phyloP scores from a whole-genome alignment of 1,284 basidiomycete genomes.

The Leccinum fallax region DNA sequence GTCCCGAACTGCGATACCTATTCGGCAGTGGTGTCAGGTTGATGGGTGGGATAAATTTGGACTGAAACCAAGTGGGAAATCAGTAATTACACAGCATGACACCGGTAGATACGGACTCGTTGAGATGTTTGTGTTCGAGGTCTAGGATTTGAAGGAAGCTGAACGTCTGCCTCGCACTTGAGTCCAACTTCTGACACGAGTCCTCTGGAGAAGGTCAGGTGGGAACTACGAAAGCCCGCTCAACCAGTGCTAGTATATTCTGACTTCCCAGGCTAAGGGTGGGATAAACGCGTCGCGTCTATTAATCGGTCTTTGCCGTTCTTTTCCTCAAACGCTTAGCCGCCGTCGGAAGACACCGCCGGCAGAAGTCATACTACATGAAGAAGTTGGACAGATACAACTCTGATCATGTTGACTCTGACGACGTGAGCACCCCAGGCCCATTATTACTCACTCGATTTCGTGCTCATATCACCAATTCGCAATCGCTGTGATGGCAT shows the following conservation, averaged over 20 bases:
- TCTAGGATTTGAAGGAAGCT: background rate
- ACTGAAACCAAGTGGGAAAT: conserved; percentile 2
- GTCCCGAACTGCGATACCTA: background rate
- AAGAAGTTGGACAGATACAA: conserved; percentile 20
- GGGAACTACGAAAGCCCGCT: background rate
- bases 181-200: background rate
- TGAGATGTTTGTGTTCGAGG: background rate
- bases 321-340: conserved; percentile 7
- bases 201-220: background rate
- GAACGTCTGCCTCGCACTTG: background rate
- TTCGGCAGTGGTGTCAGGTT: background rate
- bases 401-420: conserved; percentile 27
- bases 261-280: background rate
- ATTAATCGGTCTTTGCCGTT: background rate
- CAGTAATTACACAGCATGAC: background rate
- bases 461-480: background rate
- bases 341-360: too few species aligned
- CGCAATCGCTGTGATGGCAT: background rate
- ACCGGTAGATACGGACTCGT: background rate
- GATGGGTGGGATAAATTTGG: background rate
- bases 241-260: background rate
- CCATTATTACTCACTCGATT: background rate
- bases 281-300: conserved; percentile 27
- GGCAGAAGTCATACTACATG: background rate
- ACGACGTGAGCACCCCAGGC: conserved; percentile 25